Evolutionary conservation across 805 yeast genomes (phyloP), one percentile per base, ranked within the genome.

Genomic region (Candida parachauliodes): DNA sequence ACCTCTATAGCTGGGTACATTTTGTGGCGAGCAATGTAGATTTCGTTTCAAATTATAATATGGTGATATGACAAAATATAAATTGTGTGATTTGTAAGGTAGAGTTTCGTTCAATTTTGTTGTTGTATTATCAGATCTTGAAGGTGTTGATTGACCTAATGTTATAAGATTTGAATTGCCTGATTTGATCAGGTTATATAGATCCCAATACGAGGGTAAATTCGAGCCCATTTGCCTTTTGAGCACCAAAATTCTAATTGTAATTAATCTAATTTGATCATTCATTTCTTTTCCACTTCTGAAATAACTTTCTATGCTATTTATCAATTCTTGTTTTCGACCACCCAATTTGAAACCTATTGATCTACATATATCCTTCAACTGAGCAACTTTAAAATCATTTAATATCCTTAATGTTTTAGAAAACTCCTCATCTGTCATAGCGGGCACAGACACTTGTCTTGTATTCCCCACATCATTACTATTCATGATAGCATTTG

Each of bases 281-380:
- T 62, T 56, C n/a, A 53, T 49, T 3, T 62, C 51, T 23, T 52
- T 49, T 1, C 78, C 78, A 29, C 60, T 64, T 20, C 60, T 59
- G 25, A 79, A 46, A 46, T 63, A 72, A n/a, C 58, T 60, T 34
- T 61, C 52, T 5, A 86, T 56, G 23, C 88, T 65, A 24, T 76
- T 78, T 37, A 72, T 71, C 10, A 85, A 57, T 23, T 76, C 82
- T 15, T 72, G 70, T 56, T 86, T 87, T 26, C 78, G 62, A 1
- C 93, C 94, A 5, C 70, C 50, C 8, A 63, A 48, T 2, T 76
- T 57, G 14, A 81, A 55, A 2, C 73, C 72, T 12, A 79, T 50
- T 1, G 77, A 50, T 30, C 75, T 64, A 24, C 81, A 72, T 1
- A 81, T 50, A 14, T 61, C 68, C 54, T 79, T 80, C 39, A 81